Evolutionary conservation across 2,329 filamentous ascomycete species (phyloP), one percentile per base, ranked within the genome.

Genomic region (Scolecobasidium constrictum): DNA sequence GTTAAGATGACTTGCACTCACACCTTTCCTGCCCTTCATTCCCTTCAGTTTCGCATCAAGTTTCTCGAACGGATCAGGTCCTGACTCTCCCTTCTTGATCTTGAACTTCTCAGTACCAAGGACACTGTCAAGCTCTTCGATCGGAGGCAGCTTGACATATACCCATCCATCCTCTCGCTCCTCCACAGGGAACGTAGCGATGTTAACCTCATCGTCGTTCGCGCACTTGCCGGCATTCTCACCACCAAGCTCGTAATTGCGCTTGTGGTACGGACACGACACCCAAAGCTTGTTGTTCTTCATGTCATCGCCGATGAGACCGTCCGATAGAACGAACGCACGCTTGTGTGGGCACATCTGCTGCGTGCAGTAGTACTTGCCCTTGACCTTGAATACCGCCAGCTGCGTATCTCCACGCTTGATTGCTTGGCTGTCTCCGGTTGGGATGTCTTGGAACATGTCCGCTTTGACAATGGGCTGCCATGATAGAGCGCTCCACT

Each of bases 291-390:
- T 79, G 48, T 75, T 67, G 42, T 59, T 70, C 35, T 68, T 60
- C 46, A 58, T 48, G 47, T 77, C 73, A 49, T 86, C 81, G 33
- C 88, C 87, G 37, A 94, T 73, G 6, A 94, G 66, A 2, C 86
- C 86, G 57, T 94, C 88, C 0, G 82, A 83, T 19, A 94, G 75
- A n/a, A 88, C 81, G 55, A 94, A 94, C 1, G 86, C 81, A 9
- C 86, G 81, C 64, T 90, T 92, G 66, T 94, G 86, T 7, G 87
- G 87, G 59, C 87, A 94, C 87, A 94, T 94, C 58, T 94, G 86
- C 65, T 94, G 87, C 12, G 83, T 83, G 46, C 84, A 83, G 60
- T 90, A 90, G 69, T 81, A 93, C 42, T 74, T 75, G 16, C 86
- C 86, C 42, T 77, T 75, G 48, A 94, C 74, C 53, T 86, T 83